Evolutionary conservation across 768 basidiomycete genomes (phyloP).

Genomic region (Phlegmacium glaucopus): DNA sequence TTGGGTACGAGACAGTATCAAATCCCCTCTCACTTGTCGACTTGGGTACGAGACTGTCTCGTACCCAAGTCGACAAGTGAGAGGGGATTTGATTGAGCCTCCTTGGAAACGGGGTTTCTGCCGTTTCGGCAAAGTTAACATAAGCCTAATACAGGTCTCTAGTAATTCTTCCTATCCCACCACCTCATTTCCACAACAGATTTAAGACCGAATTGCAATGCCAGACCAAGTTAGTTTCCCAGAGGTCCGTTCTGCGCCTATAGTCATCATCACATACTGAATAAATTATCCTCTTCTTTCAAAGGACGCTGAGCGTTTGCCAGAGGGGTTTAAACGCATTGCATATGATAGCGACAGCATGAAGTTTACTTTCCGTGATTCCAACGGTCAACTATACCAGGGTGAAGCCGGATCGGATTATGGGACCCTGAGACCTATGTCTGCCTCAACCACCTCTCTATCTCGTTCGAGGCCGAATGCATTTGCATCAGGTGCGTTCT

Average conservation of each 20-base stretch:
- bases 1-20: too few relatives aligned
- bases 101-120: too few relatives aligned
- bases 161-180: too few relatives aligned
- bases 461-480: conserved; percentile 18
- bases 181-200: too few relatives aligned
- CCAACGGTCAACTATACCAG: conserved; percentile 39
- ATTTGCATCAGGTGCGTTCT: conserved; percentile 23
- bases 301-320: conserved; percentile 38
- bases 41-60: too few relatives aligned
- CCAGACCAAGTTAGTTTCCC: too few relatives aligned
- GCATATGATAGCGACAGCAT: conserved; percentile 52
- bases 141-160: too few relatives aligned
- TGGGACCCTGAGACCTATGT: conserved; percentile 38
- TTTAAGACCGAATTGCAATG: too few relatives aligned
- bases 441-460: conserved; percentile 7
- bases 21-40: too few relatives aligned
- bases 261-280: not conserved
- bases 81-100: too few relatives aligned
- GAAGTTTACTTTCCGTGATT: conserved; percentile 49
- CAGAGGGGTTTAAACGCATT: conserved; percentile 46
- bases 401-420: conserved; percentile 43
- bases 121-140: too few relatives aligned
- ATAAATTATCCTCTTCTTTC: not conserved
- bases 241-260: not conserved
- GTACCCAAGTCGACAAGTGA: too few relatives aligned